Evolutionary conservation across 1,284 basidiomycete genomes (phyloP), one percentile per base, ranked within the genome.

Genomic region (Caloboletus inedulis): DNA sequence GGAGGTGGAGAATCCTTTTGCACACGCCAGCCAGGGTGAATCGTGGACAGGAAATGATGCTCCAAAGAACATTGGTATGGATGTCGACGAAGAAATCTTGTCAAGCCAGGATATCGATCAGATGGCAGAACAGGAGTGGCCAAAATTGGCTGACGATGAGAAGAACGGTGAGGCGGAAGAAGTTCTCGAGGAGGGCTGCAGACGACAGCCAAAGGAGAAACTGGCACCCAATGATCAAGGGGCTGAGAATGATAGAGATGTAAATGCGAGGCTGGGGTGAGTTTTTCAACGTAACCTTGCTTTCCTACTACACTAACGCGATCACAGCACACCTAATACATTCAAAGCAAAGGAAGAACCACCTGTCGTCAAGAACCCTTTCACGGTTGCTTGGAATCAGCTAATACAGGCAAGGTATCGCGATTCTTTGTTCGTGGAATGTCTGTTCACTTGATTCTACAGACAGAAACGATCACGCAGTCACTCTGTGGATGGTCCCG

Each of bases 71-170:
- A 52, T 60, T 36, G 63, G 72, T 33, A 64, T 77, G 5, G 82
- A 85, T 39, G 77, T 86, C 40, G 80, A 87, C 61, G 74, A 83
- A 49, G 69, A 60, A 31, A 70, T 81, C 55, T 64, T 87, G 23
- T 74, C 76, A 2, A 77, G 76, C 54, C 79, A 83, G 57, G 77
- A 79, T 27, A 69, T 84, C 35, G 69, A 65, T 43, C 71, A 73
- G 25, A 56, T 79, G 2, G 69, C 67, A 49, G 74, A 77, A 56
- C 64, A 65, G 21, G 73, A 74, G 45, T 69, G 72, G 66, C 64
- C 60, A 52, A 62, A 64, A 41, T 49, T 62, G 9, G 67, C 59
- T n/a, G 59, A 69, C 7, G 59, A 68, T 30, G 60, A 58, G 21
- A 51, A 56, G 14, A 60, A 64, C 18, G 69, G 60, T 13, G 66